Percentiles rank a stretch among this genome's conserved stretches.
Conservation (phyloP, 805 yeast species). For the Lipomyces japonicus region DNA sequence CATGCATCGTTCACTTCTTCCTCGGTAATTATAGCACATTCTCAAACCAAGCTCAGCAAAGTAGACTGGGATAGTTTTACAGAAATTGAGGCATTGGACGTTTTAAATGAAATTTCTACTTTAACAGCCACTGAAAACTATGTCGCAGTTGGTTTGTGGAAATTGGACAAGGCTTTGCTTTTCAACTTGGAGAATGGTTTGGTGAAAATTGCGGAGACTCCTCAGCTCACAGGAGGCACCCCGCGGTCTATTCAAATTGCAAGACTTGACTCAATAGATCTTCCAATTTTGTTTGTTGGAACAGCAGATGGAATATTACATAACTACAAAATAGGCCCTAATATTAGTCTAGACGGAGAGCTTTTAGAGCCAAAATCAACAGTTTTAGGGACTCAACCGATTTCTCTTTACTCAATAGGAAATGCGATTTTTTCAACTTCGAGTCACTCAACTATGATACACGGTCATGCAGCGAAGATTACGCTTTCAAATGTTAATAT, state of each 20-base stretch:
- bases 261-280: slow-evolving; percentile 9
- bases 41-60: background rate
- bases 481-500: slow-evolving; percentile 21
- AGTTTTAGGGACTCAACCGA: slow-evolving; percentile 24
- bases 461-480: slow-evolving; percentile 17
- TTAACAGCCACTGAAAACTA: slow-evolving; percentile 11
- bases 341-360: slow-evolving; percentile 10
- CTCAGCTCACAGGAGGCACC: slow-evolving; percentile 4
- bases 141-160: slow-evolving; percentile 21
- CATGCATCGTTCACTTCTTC: slow-evolving; percentile 11
- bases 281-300: slow-evolving; percentile 19
- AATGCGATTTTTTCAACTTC: slow-evolving; percentile 23
- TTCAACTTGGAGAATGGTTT: slow-evolving; percentile 3
- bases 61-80: slow-evolving; percentile 5
- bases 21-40: slow-evolving; percentile 6
- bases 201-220: background rate
- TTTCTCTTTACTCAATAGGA: slow-evolving; percentile 9
- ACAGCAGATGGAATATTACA: slow-evolving; percentile 27
- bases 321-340: slow-evolving; percentile 6
- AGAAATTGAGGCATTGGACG: background rate
- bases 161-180: slow-evolving; percentile 4
- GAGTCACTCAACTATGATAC: slow-evolving; percentile 24
- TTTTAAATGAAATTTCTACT: slow-evolving; percentile 19
- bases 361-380: slow-evolving; percentile 16
- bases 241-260: slow-evolving; percentile 20